Conservation (phyloP, 345 rosid genomes). For the Acer campestre region DNA sequence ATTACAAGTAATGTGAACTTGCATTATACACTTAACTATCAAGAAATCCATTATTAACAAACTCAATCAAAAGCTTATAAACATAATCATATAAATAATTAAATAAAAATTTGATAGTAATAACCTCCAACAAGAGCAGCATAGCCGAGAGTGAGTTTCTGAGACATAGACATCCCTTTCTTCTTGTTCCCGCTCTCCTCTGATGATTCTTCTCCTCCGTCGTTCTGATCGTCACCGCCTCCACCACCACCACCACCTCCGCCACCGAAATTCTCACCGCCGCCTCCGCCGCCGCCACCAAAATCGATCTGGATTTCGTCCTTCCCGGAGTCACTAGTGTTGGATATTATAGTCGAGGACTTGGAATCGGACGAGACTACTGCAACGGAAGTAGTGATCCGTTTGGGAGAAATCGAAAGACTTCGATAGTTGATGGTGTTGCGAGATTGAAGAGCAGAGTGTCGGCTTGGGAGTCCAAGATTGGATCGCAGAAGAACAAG, state of each 20-base stretch:
- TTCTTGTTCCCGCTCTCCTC: constrained; percentile 41
- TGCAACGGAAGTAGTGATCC: constrained; percentile 13
- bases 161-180: constrained; percentile 63
- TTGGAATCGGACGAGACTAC: constrained; percentile 30
- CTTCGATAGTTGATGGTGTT: background rate
- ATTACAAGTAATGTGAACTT: background rate
- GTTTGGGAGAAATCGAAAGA: constrained; percentile 21
- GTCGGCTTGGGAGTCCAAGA: constrained; percentile 17
- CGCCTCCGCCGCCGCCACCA: constrained; percentile 16
- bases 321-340: constrained; percentile 23
- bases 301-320: constrained; percentile 33
- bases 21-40: background rate
- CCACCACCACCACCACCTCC: constrained; percentile 25
- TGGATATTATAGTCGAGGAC: constrained; percentile 27
- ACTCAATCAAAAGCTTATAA: background rate
- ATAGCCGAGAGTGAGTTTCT: constrained; percentile 62
- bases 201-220: constrained; percentile 33
- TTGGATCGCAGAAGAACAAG: constrained; percentile 34
- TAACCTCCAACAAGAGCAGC: constrained; percentile 75
- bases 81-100: background rate
- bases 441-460: background rate
- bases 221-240: constrained; percentile 22
- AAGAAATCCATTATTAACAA: too few relatives aligned
- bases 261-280: constrained; percentile 8
- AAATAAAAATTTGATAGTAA: background rate